phyloP scores from a whole-genome alignment of 2,329 filamentous ascomycete genomes.

The Verticillium isaacii region DNA sequence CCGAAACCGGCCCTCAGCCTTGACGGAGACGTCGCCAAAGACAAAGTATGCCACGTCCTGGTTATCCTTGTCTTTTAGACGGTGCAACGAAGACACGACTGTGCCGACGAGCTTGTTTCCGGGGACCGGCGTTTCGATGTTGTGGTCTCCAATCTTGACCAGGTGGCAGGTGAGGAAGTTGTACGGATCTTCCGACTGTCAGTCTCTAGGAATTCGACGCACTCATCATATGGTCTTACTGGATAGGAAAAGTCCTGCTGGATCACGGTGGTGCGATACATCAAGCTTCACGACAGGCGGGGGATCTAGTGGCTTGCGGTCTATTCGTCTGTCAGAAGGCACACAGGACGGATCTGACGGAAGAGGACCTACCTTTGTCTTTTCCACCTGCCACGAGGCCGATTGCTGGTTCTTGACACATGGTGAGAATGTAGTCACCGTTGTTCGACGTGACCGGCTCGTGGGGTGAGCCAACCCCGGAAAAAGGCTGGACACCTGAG shows the following conservation, averaged over 20 bases:
- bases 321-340: constrained; percentile 29
- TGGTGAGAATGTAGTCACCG: neutral
- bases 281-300: constrained; percentile 76
- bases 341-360: neutral
- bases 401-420: neutral
- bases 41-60: constrained; percentile 82
- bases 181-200: constrained; percentile 34
- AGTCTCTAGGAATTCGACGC: neutral
- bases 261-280: constrained; percentile 39
- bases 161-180: constrained; percentile 43
- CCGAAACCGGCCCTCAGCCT: constrained; percentile 65
- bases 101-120: constrained; percentile 61
- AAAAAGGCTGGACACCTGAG: neutral
- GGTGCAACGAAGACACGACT: constrained; percentile 74
- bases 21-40: constrained; percentile 83
- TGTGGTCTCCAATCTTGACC: constrained; percentile 30
- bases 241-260: constrained; percentile 30
- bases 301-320: constrained; percentile 83
- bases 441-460: neutral
- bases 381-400: neutral
- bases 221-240: constrained; percentile 43
- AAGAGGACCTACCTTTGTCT: neutral
- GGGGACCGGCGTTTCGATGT: constrained; percentile 17
- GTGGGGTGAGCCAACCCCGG: neutral
- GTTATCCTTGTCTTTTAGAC: constrained; percentile 74